phyloP scores from a whole-genome alignment of 495 filamentous ascomycete genomes.

The Aspergillus incahuasiensis region DNA sequence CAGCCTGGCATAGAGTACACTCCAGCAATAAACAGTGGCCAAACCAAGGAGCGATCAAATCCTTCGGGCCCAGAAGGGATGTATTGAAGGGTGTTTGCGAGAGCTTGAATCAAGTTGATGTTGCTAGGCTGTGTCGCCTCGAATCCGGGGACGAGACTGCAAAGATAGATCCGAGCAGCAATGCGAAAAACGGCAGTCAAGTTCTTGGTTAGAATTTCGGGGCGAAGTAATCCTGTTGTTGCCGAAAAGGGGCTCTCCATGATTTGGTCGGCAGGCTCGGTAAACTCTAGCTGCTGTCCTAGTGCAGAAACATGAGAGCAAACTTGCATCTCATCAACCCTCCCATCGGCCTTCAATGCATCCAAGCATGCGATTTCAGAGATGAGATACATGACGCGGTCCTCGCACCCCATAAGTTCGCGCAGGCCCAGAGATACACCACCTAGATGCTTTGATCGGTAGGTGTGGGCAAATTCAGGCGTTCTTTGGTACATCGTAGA shows the following conservation, averaged over 20 bases:
- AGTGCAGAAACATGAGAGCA: conserved; percentile 80
- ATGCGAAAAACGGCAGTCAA: conserved; percentile 87
- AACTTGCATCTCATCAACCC: conserved; percentile 71
- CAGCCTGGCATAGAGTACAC: conserved; percentile 64
- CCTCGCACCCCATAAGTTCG: conserved; percentile 97
- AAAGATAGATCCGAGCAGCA: conserved; percentile 91
- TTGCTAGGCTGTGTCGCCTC: conserved; percentile 65
- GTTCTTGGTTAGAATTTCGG: conserved; percentile 75
- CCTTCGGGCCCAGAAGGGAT: conserved; percentile 78
- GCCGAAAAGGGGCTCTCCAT: conserved; percentile 48
- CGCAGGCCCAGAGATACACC: conserved; percentile 68
- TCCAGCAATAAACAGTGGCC: conserved; percentile 87
- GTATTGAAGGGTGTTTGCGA: conserved; percentile 64
- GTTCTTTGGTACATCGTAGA: conserved; percentile 85
- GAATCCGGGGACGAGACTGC: conserved; percentile 86
- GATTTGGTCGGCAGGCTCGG: conserved; percentile 56
- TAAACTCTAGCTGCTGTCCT: conserved; percentile 75
- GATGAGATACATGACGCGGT: conserved; percentile 96
- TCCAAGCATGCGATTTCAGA: conserved; percentile 96
- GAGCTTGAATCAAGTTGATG: conserved; percentile 65
- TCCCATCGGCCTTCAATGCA: conserved; percentile 73
- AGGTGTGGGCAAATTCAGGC: conserved; percentile 84
- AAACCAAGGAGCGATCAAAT: conserved; percentile 86
- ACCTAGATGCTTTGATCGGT: conserved; percentile 82
- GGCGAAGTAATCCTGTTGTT: conserved; percentile 68